These are phyloP conservation scores for Vitis hybrid DNA, from an alignment of 177 flowering plant species.

Conservation along the genomic window DNA sequence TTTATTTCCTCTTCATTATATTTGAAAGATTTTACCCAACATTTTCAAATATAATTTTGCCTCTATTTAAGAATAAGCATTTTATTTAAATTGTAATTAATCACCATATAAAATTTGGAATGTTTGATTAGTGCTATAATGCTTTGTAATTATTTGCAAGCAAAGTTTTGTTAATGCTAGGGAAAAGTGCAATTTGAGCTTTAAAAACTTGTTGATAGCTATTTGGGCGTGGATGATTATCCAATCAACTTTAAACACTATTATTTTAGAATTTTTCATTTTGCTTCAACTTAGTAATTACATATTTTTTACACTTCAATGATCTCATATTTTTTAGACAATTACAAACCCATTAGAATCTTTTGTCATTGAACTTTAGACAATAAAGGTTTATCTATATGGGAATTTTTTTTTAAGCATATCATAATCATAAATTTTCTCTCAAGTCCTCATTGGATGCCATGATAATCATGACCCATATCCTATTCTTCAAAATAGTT, in stretches of 20 bases:
- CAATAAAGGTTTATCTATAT: conserved; percentile 42
- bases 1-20: too few relatives aligned
- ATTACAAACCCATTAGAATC: conserved; percentile 50
- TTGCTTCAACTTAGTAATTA: conserved; percentile 1
- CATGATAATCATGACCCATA: too few relatives aligned
- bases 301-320: conserved; percentile 23
- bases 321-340: conserved; percentile 40
- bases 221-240: conserved; percentile 33
- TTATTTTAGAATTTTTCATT: not conserved
- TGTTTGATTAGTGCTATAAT: not conserved
- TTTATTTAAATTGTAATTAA: too few relatives aligned
- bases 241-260: not conserved
- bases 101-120: not conserved
- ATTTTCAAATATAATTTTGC: too few relatives aligned
- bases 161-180: conserved; percentile 30
- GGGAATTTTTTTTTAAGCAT: not conserved
- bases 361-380: conserved; percentile 47
- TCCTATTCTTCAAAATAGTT: too few relatives aligned
- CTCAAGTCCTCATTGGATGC: too few relatives aligned
- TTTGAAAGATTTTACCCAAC: too few relatives aligned
- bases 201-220: conserved; percentile 45
- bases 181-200: conserved; percentile 48
- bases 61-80: too few relatives aligned
- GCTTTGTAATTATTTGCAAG: conserved; percentile 23
- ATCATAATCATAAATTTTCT: not conserved